These are phyloP conservation scores for Hawksworthiomyces lignivorus DNA, from an alignment of 2,329 filamentous ascomycete species.

Conservation along the genomic window DNA sequence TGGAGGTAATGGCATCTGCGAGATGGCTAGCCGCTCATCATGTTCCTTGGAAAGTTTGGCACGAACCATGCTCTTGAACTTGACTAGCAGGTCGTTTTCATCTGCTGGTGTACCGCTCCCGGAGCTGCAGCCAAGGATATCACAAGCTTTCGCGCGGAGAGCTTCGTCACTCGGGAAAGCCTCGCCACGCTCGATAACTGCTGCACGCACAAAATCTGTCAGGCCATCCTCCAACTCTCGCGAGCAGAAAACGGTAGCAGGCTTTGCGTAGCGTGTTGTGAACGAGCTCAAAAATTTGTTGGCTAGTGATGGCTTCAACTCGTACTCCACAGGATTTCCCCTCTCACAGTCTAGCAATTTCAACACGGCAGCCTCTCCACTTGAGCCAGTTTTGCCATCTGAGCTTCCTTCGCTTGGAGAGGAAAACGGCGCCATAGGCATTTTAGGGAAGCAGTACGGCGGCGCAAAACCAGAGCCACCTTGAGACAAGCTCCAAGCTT, in stretches of 20 bases:
- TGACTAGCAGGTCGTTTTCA: conserved; percentile 41
- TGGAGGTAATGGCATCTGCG: conserved; percentile 6
- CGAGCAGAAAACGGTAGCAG: conserved; percentile 48
- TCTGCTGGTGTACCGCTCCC: conserved; percentile 45
- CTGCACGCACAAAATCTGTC: conserved; percentile 36
- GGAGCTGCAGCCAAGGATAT: conserved; percentile 33
- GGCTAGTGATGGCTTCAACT: conserved; percentile 35
- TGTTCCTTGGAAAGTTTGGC: conserved; percentile 18
- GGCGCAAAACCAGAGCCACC: conserved; percentile 50
- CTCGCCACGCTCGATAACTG: conserved; percentile 27
- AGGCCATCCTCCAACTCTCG: conserved; percentile 51
- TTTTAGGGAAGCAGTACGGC: conserved; percentile 42
- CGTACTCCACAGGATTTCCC: conserved; percentile 27
- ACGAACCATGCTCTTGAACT: conserved; percentile 43
- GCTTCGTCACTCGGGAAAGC: conserved; percentile 40
- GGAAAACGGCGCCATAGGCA: conserved; percentile 27
- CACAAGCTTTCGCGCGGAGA: conserved; percentile 38
- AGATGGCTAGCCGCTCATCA: neutral
- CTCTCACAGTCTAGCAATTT: conserved; percentile 9
- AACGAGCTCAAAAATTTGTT: conserved; percentile 42
- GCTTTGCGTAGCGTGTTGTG: conserved; percentile 34
- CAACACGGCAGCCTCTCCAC: conserved; percentile 19
- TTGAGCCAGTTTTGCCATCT: conserved; percentile 27
- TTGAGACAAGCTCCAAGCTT: conserved; percentile 39
- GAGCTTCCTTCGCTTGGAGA: conserved; percentile 21